These are phyloP conservation scores for Adansonia grandidieri DNA, from an alignment of 441 rosid genomes.

Conservation along the genomic window DNA sequence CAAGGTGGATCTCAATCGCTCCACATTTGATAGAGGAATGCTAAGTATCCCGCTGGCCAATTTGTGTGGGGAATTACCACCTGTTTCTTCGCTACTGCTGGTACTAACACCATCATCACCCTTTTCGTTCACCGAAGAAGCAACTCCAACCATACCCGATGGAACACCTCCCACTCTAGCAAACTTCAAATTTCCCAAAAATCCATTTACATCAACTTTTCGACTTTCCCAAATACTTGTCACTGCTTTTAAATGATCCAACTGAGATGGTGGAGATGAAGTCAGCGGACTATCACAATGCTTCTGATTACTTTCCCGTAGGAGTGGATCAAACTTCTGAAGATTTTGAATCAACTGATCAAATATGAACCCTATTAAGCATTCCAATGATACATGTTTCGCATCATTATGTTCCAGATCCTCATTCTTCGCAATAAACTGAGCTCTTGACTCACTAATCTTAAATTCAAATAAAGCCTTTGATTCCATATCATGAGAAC, in stretches of 20 bases:
- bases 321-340: constrained; percentile 66
- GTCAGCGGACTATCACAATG: constrained; percentile 38
- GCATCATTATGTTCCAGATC: constrained; percentile 20
- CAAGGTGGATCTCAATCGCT: constrained; percentile 83
- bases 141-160: constrained; percentile 69
- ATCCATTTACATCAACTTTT: constrained; percentile 74
- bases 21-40: constrained; percentile 92
- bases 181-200: constrained; percentile 77
- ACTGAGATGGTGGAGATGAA: constrained; percentile 26
- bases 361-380: constrained; percentile 58
- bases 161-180: constrained; percentile 94
- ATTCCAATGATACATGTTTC: constrained; percentile 56
- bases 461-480: constrained; percentile 38
- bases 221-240: constrained; percentile 71
- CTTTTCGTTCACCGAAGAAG: constrained; percentile 63
- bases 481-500: constrained; percentile 37
- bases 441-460: constrained; percentile 36
- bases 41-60: constrained; percentile 78
- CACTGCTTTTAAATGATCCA: constrained; percentile 41
- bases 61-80: constrained; percentile 66
- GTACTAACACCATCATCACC: constrained; percentile 54
- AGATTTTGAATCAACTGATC: constrained; percentile 72
- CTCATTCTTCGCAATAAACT: neutral
- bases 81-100: constrained; percentile 55
- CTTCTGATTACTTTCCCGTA: constrained; percentile 43